Base-by-base conservation (phyloP, 2,329 filamentous ascomycete genomes). In the Paradendryphiella salina region DNA sequence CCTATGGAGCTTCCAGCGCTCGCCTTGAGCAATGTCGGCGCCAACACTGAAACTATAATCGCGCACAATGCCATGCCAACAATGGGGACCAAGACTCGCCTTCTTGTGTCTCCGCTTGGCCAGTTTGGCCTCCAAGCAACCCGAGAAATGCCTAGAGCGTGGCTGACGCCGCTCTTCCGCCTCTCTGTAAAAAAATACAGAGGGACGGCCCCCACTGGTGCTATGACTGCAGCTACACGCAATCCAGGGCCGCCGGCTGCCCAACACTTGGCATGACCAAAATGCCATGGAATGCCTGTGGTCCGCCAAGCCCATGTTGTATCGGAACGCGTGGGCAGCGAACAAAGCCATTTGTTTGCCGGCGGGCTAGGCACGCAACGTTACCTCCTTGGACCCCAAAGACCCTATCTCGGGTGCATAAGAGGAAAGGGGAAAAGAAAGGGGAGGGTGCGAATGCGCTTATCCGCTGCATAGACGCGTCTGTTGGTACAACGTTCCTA, bases 301-400 rank as follows among this genome's bases (percentile, higher is more conserved):
- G 28, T n/a, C 29, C 29, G 46, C 46, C 46, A 50, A 50, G 46
- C 28, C 26, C 11, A 18, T 34, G 40, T 28, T 29, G 39, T 42
- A 18, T 42, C 39, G 28, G 28, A 31, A 18, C 8, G 23, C 28
- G 32, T 14, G 8, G 20, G 6, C 18, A 31, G 39, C 28, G 28
- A 20, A 28, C 23, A 21, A 17, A 42, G 18, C 6, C 15, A 29
- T 33, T 23, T 42, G 39, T 29, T 20, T 11, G 18, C 13, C 39
- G 15, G 5, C 37, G 3, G 14, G 13, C 21, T 13, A 28, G 32
- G 39, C 39, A 26, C 23, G 23, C 23, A 26, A 26, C 23, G 23
- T 33, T 21, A 42, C 39, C 17, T 21, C 15, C 9, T 17, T 21
- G 10, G 8, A 6, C 10, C 23, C 6, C 23, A 7, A 26, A 26